Base-by-base conservation (phyloP, 1,284 basidiomycete genomes). In the Pterulicium gracile region DNA sequence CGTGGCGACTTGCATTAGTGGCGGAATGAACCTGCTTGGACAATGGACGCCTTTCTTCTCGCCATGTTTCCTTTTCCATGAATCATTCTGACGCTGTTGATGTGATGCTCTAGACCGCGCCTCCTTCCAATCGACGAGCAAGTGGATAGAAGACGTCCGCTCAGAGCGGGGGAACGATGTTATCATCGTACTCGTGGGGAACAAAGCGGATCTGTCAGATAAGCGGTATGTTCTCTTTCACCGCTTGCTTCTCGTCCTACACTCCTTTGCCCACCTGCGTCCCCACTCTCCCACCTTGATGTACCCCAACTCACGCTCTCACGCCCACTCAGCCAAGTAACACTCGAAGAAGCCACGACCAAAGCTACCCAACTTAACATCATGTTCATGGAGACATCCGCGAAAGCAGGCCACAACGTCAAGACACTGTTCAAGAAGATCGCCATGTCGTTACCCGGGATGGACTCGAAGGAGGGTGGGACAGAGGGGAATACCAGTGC, bases 361-460 rank as follows among this genome's bases (percentile, higher is more conserved):
- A 90, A 91, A 58, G 80, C 94, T n/a, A 86, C 90, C 46, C 87
- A 96, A 61, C 73, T 96, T 52, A 87, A 86, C 58, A 88, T 98
- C 57, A 92, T 98, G 88, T 97, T 96, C 61, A 97, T 98, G 82
- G 96, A 99, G 69, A 98, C 96, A 3, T 96, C 92, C 24, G 96
- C 96, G 24, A 99, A 99, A 64, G 96, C 96, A 2, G 96, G 96
- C 2, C 95, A 98, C 65, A 99, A 99, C 56, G 96, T 99, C 54
- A 99, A 98, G 72, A 88, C 88, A 52, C 67, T 99, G 51, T 99
- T 99, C 77, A 91, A 97, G 72, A 98, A 98, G 76, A 98, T 99
- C 55, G 96, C 96, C 0, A 86, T 97, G 81, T 93, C 93, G 2
- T 67, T 99, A 48, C 96, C 96, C 4, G 96, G 96, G 7, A 94